Evolutionary conservation across 106 monocot genomes (phyloP).

Genomic region (Acorus calamus): DNA sequence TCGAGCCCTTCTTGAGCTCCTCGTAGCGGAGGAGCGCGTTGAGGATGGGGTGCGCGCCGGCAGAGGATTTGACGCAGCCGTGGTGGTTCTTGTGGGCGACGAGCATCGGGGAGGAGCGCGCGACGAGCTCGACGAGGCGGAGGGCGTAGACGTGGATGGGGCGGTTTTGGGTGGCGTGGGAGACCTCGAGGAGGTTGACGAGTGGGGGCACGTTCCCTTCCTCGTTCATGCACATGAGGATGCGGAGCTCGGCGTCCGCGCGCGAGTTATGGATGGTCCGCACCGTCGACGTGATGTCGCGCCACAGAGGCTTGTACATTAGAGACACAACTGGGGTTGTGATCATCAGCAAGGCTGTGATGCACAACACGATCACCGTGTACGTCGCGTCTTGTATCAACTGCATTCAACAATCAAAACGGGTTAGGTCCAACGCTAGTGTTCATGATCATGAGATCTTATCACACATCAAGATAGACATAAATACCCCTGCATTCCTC

Average conservation of each 20-base stretch:
- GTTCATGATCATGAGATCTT: too few species aligned
- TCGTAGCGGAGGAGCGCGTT: conserved; percentile 44
- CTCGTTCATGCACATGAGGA: conserved; percentile 48
- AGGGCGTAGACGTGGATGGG: conserved; percentile 51
- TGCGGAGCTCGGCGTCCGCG: conserved; percentile 54
- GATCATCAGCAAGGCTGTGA: too few species aligned
- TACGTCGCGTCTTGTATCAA: too few species aligned
- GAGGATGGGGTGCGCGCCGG: conserved; percentile 11
- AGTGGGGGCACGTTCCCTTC: conserved; percentile 48
- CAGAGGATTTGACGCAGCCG: neutral
- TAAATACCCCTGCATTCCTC: conserved; percentile 1
- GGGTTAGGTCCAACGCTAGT: too few species aligned
- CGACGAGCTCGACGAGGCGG: conserved; percentile 65
- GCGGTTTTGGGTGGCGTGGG: conserved; percentile 39
- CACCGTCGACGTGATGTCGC: conserved; percentile 15
- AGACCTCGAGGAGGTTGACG: conserved; percentile 38
- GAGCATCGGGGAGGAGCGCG: conserved; percentile 42
- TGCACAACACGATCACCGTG: too few species aligned
- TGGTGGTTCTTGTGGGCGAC: conserved; percentile 7
- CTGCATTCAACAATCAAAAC: too few species aligned
- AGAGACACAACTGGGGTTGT: too few species aligned
- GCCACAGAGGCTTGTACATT: neutral
- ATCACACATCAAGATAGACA: too few species aligned
- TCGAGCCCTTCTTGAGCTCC: conserved; percentile 31
- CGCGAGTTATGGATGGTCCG: conserved; percentile 40